Conservation (phyloP, 2,329 filamentous ascomycete species). For the Phyllosticta citribraziliensis region DNA sequence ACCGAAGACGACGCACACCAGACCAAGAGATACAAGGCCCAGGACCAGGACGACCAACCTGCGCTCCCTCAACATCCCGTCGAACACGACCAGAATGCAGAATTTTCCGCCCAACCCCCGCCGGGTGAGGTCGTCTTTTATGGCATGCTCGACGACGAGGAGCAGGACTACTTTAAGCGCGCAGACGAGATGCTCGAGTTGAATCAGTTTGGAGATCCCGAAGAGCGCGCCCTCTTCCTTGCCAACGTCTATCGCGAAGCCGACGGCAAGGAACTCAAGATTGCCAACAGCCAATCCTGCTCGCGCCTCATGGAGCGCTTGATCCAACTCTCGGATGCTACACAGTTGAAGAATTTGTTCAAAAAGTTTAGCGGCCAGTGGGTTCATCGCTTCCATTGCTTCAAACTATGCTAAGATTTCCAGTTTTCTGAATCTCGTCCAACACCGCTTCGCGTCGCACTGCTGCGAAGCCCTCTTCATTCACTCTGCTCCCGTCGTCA, state of each 20-base stretch:
- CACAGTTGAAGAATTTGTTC: conserved; percentile 81
- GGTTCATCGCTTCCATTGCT: conserved; percentile 17
- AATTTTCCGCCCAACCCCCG: conserved; percentile 14
- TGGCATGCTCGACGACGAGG: conserved; percentile 81
- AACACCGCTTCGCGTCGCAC: conserved; percentile 94
- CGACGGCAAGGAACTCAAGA: conserved; percentile 85
- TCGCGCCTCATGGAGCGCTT: conserved; percentile 87
- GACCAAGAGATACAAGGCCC: conserved; percentile 25
- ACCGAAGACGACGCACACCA: conserved; percentile 21
- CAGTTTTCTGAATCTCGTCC: conserved; percentile 74
- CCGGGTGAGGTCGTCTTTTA: conserved; percentile 61
- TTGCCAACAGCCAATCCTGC: conserved; percentile 91
- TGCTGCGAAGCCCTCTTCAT: conserved; percentile 92
- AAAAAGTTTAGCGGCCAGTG: conserved; percentile 71
- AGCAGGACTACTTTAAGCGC: conserved; percentile 90
- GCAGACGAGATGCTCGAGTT: conserved; percentile 84
- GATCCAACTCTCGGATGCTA: conserved; percentile 67
- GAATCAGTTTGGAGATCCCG: conserved; percentile 71
- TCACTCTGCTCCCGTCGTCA: conserved; percentile 68
- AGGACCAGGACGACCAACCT: conserved; percentile 12
- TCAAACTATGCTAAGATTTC: conserved; percentile 13
- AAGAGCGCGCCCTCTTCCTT: conserved; percentile 49
- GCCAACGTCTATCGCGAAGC: conserved; percentile 81
- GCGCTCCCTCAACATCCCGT: conserved; percentile 17
- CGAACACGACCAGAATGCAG: conserved; percentile 10